Evolutionary conservation across 805 yeast genomes (phyloP).

Genomic region (Alloascoidea africana): DNA sequence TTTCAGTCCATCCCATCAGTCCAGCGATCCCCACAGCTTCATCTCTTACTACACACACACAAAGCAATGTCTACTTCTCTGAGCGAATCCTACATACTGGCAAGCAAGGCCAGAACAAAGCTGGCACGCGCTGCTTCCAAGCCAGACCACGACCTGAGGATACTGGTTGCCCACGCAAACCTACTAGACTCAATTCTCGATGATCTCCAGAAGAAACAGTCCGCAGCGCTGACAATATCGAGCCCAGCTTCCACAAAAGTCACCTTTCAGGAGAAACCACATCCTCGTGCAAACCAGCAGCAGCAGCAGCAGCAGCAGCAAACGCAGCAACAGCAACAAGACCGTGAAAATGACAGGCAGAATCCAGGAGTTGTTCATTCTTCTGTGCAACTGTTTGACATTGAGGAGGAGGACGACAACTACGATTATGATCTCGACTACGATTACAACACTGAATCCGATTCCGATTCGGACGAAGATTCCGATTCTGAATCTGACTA

Average conservation of each 20-base stretch:
- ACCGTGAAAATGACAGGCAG: no score
- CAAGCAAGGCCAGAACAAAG: constrained; percentile 48
- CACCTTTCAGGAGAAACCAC: not conserved
- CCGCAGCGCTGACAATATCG: not conserved
- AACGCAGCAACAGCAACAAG: not conserved
- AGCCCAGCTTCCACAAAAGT: not conserved
- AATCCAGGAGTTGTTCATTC: no score
- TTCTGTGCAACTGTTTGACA: no score
- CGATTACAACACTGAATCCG: not conserved
- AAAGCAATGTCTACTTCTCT: constrained; percentile 14
- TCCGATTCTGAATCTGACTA: not conserved
- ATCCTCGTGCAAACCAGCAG: not conserved
- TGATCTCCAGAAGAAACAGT: constrained; percentile 3
- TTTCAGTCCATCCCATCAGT: no score
- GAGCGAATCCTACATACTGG: constrained; percentile 43
- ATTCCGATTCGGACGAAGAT: not conserved
- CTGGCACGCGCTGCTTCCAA: constrained; percentile 46
- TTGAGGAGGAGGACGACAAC: not conserved
- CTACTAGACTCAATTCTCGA: constrained; percentile 43
- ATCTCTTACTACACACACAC: no score
- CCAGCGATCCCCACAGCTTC: no score
- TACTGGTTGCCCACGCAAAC: constrained; percentile 56
- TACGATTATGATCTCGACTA: not conserved
- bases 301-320: not conserved
- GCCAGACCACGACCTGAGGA: constrained; percentile 39